phyloP scores from a whole-genome alignment of 1,284 basidiomycete genomes.

The Mycena sp. region DNA sequence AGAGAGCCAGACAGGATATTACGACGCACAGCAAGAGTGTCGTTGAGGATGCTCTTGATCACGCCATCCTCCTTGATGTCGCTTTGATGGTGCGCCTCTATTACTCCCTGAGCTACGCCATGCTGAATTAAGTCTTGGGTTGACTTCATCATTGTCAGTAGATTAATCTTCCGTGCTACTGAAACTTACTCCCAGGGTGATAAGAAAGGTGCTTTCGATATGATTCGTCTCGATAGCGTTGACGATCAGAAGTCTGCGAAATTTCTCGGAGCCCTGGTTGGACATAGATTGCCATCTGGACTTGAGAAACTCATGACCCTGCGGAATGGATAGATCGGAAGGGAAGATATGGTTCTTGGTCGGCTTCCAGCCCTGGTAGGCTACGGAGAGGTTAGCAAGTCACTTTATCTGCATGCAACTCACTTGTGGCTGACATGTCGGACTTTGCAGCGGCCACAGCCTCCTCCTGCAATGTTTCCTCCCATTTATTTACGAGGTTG shows the following conservation, averaged over 20 bases:
- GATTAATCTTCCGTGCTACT: background rate
- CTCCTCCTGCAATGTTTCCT: slow-evolving; percentile 3
- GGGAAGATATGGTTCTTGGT: slow-evolving; percentile 36
- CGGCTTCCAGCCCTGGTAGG: slow-evolving; percentile 35
- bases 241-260: slow-evolving; percentile 32
- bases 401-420: background rate
- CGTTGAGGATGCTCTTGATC: slow-evolving; percentile 38
- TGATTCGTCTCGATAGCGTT: slow-evolving; percentile 43
- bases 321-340: slow-evolving; percentile 26
- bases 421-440: slow-evolving; percentile 5
- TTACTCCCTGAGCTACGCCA: slow-evolving; percentile 34
- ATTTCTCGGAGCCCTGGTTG: slow-evolving; percentile 24
- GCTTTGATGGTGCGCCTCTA: slow-evolving; percentile 33
- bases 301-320: slow-evolving; percentile 29
- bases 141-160: slow-evolving; percentile 29
- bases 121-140: slow-evolving; percentile 35
- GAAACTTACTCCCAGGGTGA: slow-evolving; percentile 35
- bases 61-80: slow-evolving; percentile 30
- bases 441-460: background rate
- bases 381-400: slow-evolving; percentile 6
- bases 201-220: slow-evolving; percentile 38
- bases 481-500: background rate
- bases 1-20: slow-evolving; percentile 1
- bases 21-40: slow-evolving; percentile 37
- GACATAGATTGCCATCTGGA: slow-evolving; percentile 30